A percentile compares a stretch with the other conserved stretches of the same genome.
phyloP scores from a whole-genome alignment of 306 rosid genomes.

The Rosa rugosa region DNA sequence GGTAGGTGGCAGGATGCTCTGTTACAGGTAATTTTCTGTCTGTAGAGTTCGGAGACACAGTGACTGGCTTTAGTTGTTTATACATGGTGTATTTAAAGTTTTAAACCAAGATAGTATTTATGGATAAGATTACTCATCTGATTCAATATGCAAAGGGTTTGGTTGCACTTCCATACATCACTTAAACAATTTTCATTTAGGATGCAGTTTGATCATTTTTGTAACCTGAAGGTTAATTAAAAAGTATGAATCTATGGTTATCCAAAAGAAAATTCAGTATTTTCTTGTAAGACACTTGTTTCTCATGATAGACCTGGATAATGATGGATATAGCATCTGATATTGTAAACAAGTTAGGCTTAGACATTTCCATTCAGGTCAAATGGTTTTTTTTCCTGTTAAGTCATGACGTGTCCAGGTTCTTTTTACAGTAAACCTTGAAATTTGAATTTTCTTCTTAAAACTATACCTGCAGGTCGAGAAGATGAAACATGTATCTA shows the following conservation, averaged over 20 bases:
- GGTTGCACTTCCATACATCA: not conserved
- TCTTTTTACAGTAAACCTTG: not conserved
- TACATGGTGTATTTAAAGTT: not conserved
- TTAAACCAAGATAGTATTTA: not conserved
- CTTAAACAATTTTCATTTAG: not conserved
- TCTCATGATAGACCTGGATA: not conserved
- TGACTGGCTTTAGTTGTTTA: not conserved
- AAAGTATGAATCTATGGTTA: not conserved
- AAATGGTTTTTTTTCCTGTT: not conserved
- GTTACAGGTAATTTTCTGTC: conserved; percentile 52
- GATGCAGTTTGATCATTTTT: not conserved
- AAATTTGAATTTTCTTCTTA: conserved; percentile 16
- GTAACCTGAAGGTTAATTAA: not conserved
- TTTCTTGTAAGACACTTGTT: not conserved
- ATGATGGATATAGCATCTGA: not conserved
- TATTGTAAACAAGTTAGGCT: not conserved
- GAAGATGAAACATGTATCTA: conserved; percentile 62
- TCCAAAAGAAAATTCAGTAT: not conserved
- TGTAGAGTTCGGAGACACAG: not conserved
- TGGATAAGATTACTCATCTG: not conserved
- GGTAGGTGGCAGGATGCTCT: conserved; percentile 94
- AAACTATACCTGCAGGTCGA: conserved; percentile 56
- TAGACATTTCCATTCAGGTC: not conserved
- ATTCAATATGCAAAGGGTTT: conserved; percentile 5
- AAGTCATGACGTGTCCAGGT: not conserved